Evolutionary conservation across 1,139 yeast genomes (phyloP).

Genomic region (Blastobotrys malaysiensis): DNA sequence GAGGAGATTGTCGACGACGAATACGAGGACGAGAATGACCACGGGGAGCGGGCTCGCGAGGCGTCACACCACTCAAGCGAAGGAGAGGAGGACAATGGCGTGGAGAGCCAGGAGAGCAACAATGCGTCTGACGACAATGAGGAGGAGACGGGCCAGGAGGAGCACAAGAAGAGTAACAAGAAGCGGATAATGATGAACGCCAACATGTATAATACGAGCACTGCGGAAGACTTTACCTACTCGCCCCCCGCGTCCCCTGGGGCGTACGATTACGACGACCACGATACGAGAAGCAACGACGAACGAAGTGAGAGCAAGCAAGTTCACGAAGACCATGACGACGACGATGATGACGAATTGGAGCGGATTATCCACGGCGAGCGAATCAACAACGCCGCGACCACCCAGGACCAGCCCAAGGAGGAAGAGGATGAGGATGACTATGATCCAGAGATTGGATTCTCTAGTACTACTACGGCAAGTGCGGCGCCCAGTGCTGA

Average conservation of each 20-base stretch:
- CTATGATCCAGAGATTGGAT: neutral
- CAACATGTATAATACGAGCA: slow-evolving; percentile 8
- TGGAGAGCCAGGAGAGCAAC: neutral
- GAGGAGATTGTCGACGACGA: slow-evolving; percentile 64
- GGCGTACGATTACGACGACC: slow-evolving; percentile 6
- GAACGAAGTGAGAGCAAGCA: too few relatives aligned
- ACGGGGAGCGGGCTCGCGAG: neutral
- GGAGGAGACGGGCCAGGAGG: slow-evolving; percentile 1
- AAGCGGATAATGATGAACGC: slow-evolving; percentile 2
- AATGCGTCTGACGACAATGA: slow-evolving; percentile 1
- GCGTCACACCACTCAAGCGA: neutral
- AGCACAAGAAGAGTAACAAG: slow-evolving; percentile 7
- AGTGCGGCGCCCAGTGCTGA: neutral
- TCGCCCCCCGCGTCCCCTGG: slow-evolving; percentile 23
- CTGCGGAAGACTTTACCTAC: slow-evolving; percentile 19
- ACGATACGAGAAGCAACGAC: too few relatives aligned
- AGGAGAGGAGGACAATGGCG: neutral
- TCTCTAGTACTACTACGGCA: neutral
- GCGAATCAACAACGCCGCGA: slow-evolving; percentile 10
- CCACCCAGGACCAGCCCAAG: neutral
- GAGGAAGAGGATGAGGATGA: neutral
- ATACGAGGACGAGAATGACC: slow-evolving; percentile 4
- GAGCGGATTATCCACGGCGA: slow-evolving; percentile 33
- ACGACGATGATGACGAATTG: slow-evolving; percentile 30
- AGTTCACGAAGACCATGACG: neutral